Percentiles rank a stretch among this genome's conserved stretches.
phyloP scores from a whole-genome alignment of 805 yeast species.

The Teunomyces stri region DNA sequence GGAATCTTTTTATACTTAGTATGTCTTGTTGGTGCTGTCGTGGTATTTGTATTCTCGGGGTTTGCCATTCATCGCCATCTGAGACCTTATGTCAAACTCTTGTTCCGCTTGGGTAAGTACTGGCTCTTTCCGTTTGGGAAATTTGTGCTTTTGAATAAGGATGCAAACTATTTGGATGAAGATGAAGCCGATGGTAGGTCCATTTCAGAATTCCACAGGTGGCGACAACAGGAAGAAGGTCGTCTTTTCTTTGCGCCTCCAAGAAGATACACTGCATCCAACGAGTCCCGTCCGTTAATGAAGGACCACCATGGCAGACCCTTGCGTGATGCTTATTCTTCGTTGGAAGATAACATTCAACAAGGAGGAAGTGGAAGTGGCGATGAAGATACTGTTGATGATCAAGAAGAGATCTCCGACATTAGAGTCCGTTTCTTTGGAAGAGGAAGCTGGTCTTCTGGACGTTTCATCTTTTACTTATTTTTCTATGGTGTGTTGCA shows the following conservation, averaged over 20 bases:
- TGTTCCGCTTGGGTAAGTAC: slow-evolving; percentile 65
- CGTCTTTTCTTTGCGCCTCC: slow-evolving; percentile 78
- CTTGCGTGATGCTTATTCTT: slow-evolving; percentile 35
- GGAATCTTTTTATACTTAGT: slow-evolving; percentile 61
- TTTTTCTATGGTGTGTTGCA: slow-evolving; percentile 67
- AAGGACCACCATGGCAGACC: slow-evolving; percentile 44
- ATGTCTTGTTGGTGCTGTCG: slow-evolving; percentile 49
- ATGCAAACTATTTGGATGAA: slow-evolving; percentile 77
- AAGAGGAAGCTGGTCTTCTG: slow-evolving; percentile 86
- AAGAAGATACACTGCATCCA: slow-evolving; percentile 31
- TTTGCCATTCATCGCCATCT: slow-evolving; percentile 49
- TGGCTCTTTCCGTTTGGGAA: slow-evolving; percentile 87
- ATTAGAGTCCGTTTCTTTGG: slow-evolving; percentile 71
- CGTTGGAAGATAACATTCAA: slow-evolving; percentile 18
- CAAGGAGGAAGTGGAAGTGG: background rate
- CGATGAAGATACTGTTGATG: slow-evolving; percentile 10
- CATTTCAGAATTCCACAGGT: slow-evolving; percentile 76
- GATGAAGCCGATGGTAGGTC: slow-evolving; percentile 88
- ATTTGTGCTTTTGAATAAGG: slow-evolving; percentile 73
- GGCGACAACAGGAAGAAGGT: slow-evolving; percentile 81
- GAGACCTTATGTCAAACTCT: slow-evolving; percentile 58
- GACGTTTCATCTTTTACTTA: slow-evolving; percentile 72
- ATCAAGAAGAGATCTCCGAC: slow-evolving; percentile 20
- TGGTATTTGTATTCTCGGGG: slow-evolving; percentile 42
- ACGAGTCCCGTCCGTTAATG: slow-evolving; percentile 36